Evolutionary conservation across 192 early-diverging fungal genomes (phyloP), one percentile per base, ranked within the genome.

Genomic region (Backusella westeae): DNA sequence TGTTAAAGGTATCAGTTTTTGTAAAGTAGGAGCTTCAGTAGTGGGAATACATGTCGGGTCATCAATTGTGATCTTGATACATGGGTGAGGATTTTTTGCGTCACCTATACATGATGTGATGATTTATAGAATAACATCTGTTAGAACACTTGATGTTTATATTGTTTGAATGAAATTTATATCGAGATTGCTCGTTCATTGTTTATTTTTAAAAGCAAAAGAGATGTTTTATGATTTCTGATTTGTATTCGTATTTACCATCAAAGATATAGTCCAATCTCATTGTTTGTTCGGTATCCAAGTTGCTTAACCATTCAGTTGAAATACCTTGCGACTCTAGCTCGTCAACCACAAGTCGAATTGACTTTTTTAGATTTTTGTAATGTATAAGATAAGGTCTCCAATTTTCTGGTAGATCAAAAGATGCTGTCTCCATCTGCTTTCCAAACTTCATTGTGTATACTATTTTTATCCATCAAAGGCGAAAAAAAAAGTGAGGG

Each of bases 371-470:
- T 9, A 91, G 83, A 19, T 67, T 78, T 75, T 90, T 90, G 81
- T 91, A 91, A 63, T 88, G 82, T 49, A 91, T 87, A 44, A 91
- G 73, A 67, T 91, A 86, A 15, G 86, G 90, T 65, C 87, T 85
- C 90, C 90, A 91, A 46, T 90, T 84, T 34, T 78, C 77, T 6
- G 90, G 90, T 32, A 91, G 83, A 69, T 89, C 83, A 67, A 77
- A 84, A 19, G 86, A 84, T 75, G 77, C 87, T 29, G 81, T 85
- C 59, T 90, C 88, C 41, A 91, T 82, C 52, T 85, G 83, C 69
- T 90, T 89, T 69, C 82, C 88, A 81, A 91, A 91, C 81, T 91
- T 91, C 89, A 90, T 90, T 59, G 66, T 75, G 29, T 63, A 36
- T 63, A 59, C 29, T 39, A 49, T 6, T 69, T 38, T 39, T 39